Evolutionary conservation across 352 stramenopile genomes (phyloP), one percentile per base, ranked within the genome.

Genomic region (Pilasporangium apinafurcum): DNA sequence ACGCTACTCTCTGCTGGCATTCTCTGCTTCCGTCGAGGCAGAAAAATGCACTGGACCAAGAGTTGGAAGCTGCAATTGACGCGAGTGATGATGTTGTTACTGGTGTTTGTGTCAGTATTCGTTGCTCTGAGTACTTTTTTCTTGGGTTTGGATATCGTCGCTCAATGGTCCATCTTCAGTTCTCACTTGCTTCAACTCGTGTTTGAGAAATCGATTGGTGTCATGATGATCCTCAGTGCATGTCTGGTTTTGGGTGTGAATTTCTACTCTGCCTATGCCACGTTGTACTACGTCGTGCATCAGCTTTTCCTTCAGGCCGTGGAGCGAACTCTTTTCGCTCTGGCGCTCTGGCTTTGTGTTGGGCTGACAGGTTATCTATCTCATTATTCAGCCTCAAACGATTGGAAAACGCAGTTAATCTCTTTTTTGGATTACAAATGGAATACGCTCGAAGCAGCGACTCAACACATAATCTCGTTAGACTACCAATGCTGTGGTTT

Each of bases 401-500:
- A 62, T 4, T 83, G 70, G 70, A 38, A 48, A 1, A 8, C 30
- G 17, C 54, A 62, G 13, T 47, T 84, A 5, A 39, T n/a, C 6
- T 22, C 40, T 8, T 75, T 59, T 22, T 42, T 84, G 8, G 57
- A 78, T 32, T 47, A 50, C 33, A 50, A 69, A 14, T 82, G 71
- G 71, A 67, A 54, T 27, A 38, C 38, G 5, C 22, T 84, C 9
- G 28, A 34, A 8, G 39, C 63, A 1, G 34, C 44, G 4, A 53
- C n/a, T 5, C 61, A 80, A 26, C 54, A 74, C 25, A 25, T 47
- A 4, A 58, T 77, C 32, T 58, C 62, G 16, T 37, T 84, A 4
- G 58, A 76, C 21, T 75, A 70, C 29, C 41, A 49, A 5, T 82
- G 71, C 37, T 84, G 68, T 32, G 71, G 71, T 7, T 84, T 78